phyloP scores from a whole-genome alignment of 2,329 filamentous ascomycete species.

The Ambrosiella xylebori region DNA sequence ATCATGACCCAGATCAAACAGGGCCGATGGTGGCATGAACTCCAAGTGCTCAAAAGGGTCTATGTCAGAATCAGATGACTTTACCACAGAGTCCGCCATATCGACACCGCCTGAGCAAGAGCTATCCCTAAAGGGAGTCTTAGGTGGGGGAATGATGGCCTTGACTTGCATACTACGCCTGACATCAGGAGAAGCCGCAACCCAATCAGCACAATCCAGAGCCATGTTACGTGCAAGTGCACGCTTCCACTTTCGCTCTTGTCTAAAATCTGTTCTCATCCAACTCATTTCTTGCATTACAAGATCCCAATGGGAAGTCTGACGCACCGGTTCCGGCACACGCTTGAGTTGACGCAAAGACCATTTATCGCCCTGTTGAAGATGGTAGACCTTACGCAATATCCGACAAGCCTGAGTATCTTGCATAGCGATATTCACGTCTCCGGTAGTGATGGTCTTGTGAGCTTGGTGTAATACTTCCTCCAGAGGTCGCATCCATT shows the following conservation, averaged over 20 bases:
- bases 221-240: conserved; percentile 65
- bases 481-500: conserved; percentile 46
- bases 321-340: conserved; percentile 61
- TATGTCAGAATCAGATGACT: conserved; percentile 8
- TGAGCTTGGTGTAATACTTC: conserved; percentile 66
- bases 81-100: conserved; percentile 23
- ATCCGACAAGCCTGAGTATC: conserved; percentile 81
- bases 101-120: conserved; percentile 24
- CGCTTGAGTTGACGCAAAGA: conserved; percentile 78
- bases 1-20: conserved; percentile 68
- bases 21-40: conserved; percentile 51
- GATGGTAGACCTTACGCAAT: conserved; percentile 67
- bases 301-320: conserved; percentile 68
- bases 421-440: conserved; percentile 66
- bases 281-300: conserved; percentile 85
- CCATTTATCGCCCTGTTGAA: conserved; percentile 87
- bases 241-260: conserved; percentile 89
- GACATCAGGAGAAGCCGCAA: conserved; percentile 45
- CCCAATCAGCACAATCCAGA: conserved; percentile 69
- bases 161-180: conserved; percentile 52
- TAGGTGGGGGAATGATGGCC: conserved; percentile 29
- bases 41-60: conserved; percentile 21
- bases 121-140: conserved; percentile 14
- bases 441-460: conserved; percentile 76
- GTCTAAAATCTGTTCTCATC: conserved; percentile 92